Evolutionary conservation across 2,329 filamentous ascomycete species (phyloP).

Genomic region (Cadophora sp.): DNA sequence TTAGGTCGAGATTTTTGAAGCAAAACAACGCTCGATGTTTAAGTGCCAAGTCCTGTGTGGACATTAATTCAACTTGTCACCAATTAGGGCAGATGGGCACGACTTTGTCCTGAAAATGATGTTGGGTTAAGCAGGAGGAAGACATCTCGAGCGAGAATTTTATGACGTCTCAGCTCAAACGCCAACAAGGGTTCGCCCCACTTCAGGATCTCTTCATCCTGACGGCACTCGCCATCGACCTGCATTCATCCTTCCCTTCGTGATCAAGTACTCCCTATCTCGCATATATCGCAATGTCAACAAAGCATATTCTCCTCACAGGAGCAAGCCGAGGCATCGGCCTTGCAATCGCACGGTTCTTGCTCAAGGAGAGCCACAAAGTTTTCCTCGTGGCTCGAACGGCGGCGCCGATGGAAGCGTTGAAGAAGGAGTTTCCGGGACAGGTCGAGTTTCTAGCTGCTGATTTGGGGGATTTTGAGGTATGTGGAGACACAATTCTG

Average conservation of each 20-base stretch:
- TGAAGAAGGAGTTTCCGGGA: slow-evolving; percentile 58
- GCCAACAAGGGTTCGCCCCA: background rate
- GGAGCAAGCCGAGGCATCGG: slow-evolving; percentile 70
- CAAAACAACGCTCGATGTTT: too few relatives aligned
- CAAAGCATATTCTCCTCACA: slow-evolving; percentile 73
- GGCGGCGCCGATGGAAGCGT: slow-evolving; percentile 53
- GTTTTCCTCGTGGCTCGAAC: slow-evolving; percentile 65
- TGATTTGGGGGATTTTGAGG: slow-evolving; percentile 61
- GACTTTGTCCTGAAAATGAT: too few relatives aligned
- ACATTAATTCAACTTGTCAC: too few relatives aligned
- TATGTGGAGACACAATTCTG: slow-evolving; percentile 39
- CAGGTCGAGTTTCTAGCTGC: slow-evolving; percentile 63
- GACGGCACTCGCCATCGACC: background rate
- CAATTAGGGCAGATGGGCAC: too few relatives aligned
- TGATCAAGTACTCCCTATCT: background rate
- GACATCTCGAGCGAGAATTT: too few relatives aligned
- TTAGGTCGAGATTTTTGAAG: too few relatives aligned
- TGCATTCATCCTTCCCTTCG: background rate
- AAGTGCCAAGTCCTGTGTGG: too few relatives aligned
- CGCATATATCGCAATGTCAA: background rate
- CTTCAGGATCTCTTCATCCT: background rate
- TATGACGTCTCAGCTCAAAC: too few relatives aligned
- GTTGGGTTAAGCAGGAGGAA: too few relatives aligned
- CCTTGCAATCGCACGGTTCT: slow-evolving; percentile 58
- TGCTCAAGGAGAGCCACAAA: slow-evolving; percentile 61